Percentiles rank a stretch among this genome's conserved stretches.
Evolutionary conservation across 2,329 filamentous ascomycete species (phyloP).

Genomic region (Aspergillus hortae): DNA sequence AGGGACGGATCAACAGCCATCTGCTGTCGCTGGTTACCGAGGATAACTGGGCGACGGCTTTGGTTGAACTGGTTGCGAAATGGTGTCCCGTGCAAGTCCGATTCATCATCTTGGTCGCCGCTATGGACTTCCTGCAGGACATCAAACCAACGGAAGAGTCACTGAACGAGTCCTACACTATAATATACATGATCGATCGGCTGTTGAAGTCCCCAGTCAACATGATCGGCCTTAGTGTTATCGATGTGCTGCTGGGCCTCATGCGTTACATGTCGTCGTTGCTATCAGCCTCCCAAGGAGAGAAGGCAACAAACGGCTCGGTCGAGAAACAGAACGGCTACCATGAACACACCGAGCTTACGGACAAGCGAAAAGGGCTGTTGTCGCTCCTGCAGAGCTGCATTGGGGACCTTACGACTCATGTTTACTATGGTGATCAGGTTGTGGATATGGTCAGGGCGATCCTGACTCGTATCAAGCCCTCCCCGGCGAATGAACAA

Average conservation of each 20-base stretch:
- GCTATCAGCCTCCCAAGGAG: slow-evolving; percentile 59
- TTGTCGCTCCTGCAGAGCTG: slow-evolving; percentile 71
- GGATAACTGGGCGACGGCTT: slow-evolving; percentile 73
- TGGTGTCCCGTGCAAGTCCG: slow-evolving; percentile 95
- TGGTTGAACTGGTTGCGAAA: slow-evolving; percentile 74
- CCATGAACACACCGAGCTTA: slow-evolving; percentile 26
- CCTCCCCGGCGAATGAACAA: slow-evolving; percentile 47
- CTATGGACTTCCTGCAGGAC: slow-evolving; percentile 70
- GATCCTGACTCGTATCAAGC: slow-evolving; percentile 74
- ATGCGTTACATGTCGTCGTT: slow-evolving; percentile 78
- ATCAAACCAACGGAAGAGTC: slow-evolving; percentile 67
- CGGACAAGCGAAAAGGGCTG: slow-evolving; percentile 60
- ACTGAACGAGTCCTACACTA: slow-evolving; percentile 68
- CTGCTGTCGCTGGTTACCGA: slow-evolving; percentile 44
- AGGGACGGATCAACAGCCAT: slow-evolving; percentile 53
- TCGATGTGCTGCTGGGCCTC: slow-evolving; percentile 85
- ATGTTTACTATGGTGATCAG: slow-evolving; percentile 96
- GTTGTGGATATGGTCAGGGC: slow-evolving; percentile 89
- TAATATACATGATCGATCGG: slow-evolving; percentile 75
- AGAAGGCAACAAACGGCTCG: slow-evolving; percentile 26
- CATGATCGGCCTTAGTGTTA: slow-evolving; percentile 90
- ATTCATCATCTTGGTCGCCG: slow-evolving; percentile 80
- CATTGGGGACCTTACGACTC: slow-evolving; percentile 86
- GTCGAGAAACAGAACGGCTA: slow-evolving; percentile 19
- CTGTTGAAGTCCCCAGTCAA: slow-evolving; percentile 85